Conservation (phyloP, 2,329 filamentous ascomycete species). For the Stagonosporopsis cucurbitacearum region DNA sequence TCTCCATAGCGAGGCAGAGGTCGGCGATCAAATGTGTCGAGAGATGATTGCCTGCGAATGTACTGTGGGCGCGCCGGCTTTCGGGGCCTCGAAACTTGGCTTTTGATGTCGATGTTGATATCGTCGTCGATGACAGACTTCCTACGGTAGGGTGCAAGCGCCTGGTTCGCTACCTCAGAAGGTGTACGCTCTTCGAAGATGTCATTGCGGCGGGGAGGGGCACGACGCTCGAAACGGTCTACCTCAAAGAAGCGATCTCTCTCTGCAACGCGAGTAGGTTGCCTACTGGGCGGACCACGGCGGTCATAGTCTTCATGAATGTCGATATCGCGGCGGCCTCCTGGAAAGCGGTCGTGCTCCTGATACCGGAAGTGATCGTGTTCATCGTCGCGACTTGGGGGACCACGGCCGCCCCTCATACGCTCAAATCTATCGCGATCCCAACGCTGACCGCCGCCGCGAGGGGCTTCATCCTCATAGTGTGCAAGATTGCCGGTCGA, state of each 20-base stretch:
- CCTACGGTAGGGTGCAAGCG: conserved; percentile 65
- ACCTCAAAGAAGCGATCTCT: conserved; percentile 64
- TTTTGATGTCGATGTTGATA: conserved; percentile 54
- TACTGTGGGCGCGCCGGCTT: conserved; percentile 68
- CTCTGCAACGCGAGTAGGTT: conserved; percentile 44
- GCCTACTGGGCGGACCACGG: conserved; percentile 40
- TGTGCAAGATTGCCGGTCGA: conserved; percentile 54
- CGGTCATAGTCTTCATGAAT: conserved; percentile 54
- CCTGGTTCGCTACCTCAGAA: conserved; percentile 57
- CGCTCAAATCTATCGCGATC: conserved; percentile 59
- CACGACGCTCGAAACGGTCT: conserved; percentile 52
- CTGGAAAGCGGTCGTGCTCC: conserved; percentile 53
- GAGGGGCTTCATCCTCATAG: conserved; percentile 49
- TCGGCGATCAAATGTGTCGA: conserved; percentile 87
- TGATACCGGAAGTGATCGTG: conserved; percentile 50
- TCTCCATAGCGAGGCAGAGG: conserved; percentile 65
- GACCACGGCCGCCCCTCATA: conserved; percentile 50
- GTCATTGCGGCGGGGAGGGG: conserved; percentile 47
- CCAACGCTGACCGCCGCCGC: conserved; percentile 51
- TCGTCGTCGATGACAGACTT: conserved; percentile 65
- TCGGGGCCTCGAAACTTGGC: conserved; percentile 48
- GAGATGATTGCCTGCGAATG: conserved; percentile 81
- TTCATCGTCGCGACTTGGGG: conserved; percentile 56
- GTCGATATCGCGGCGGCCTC: conserved; percentile 51
- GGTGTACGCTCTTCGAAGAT: conserved; percentile 56